These are phyloP conservation scores for Starmerella scarabaei DNA, from an alignment of 805 yeast species.

Conservation along the genomic window DNA sequence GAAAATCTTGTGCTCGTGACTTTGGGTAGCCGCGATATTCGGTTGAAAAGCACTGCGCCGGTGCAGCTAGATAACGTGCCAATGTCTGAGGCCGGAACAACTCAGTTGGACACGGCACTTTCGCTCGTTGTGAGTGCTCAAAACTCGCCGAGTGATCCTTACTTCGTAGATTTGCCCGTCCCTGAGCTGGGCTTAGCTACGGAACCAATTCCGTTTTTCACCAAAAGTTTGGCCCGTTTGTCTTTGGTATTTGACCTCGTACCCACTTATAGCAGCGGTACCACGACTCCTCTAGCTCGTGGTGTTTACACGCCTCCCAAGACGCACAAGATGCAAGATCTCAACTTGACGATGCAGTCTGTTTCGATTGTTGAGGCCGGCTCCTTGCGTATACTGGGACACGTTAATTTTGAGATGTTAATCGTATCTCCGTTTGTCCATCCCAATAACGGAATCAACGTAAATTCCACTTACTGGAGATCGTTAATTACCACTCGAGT, in stretches of 20 bases:
- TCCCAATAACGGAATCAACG: conserved; percentile 46
- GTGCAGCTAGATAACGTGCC: conserved; percentile 65
- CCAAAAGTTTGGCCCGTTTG: conserved; percentile 25
- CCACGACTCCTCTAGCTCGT: conserved; percentile 51
- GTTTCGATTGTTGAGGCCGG: conserved; percentile 64
- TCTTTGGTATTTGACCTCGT: conserved; percentile 73
- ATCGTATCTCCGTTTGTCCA: conserved; percentile 62
- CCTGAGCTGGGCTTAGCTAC: conserved; percentile 53
- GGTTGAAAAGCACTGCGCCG: conserved; percentile 42
- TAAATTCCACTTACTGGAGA: conserved; percentile 81
- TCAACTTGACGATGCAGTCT: conserved; percentile 46
- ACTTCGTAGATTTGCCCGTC: conserved; percentile 65
- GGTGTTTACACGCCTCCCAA: conserved; percentile 64
- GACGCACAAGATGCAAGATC: conserved; percentile 37
- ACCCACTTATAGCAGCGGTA: conserved; percentile 51
- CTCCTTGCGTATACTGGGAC: conserved; percentile 64
- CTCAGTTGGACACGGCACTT: conserved; percentile 79
- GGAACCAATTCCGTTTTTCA: conserved; percentile 62
- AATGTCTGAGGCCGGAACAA: conserved; percentile 57
- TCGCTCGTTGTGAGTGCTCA: conserved; percentile 50
- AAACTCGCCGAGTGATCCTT: conserved; percentile 36
- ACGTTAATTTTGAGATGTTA: conserved; percentile 60
- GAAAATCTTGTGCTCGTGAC: conserved; percentile 70
- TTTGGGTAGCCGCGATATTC: conserved; percentile 70
- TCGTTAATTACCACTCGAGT: conserved; percentile 78